A percentile compares a stretch with the other conserved stretches of the same genome.
These are phyloP conservation scores for Metarhizium rileyi DNA, from an alignment of 2,329 filamentous ascomycete genomes.

Conservation along the genomic window DNA sequence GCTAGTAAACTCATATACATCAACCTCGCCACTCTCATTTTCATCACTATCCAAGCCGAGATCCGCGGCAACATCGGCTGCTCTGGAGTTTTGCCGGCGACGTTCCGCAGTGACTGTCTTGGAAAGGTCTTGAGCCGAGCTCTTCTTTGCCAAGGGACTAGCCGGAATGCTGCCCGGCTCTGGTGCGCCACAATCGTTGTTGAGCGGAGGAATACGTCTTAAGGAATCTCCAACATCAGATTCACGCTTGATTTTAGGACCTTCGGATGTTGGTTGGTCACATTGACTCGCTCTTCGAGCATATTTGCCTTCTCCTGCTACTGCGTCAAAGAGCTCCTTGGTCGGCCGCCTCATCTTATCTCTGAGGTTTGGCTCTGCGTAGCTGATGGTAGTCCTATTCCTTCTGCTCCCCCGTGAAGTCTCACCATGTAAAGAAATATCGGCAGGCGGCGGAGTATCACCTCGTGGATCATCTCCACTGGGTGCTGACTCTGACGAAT, in stretches of 20 bases:
- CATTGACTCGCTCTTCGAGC: slow-evolving; percentile 30
- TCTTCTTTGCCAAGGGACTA: slow-evolving; percentile 35
- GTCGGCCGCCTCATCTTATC: slow-evolving; percentile 78
- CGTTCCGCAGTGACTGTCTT: slow-evolving; percentile 27
- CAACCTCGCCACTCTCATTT: slow-evolving; percentile 20
- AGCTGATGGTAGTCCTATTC: slow-evolving; percentile 60
- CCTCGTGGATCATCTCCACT: slow-evolving; percentile 24
- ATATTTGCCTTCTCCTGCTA: slow-evolving; percentile 52
- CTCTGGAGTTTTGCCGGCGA: slow-evolving; percentile 28
- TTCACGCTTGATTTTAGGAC: slow-evolving; percentile 24
- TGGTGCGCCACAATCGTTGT: slow-evolving; percentile 3
- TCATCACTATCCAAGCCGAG: slow-evolving; percentile 3
- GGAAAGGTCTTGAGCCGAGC: slow-evolving; percentile 19
- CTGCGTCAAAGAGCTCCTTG: slow-evolving; percentile 66
- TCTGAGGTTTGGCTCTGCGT: slow-evolving; percentile 70
- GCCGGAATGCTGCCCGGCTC: slow-evolving; percentile 17
- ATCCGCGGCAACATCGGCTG: slow-evolving; percentile 4
- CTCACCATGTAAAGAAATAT: slow-evolving; percentile 46
- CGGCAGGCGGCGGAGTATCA: slow-evolving; percentile 51
- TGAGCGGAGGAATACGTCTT: slow-evolving; percentile 17
- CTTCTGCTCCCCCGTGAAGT: slow-evolving; percentile 57
- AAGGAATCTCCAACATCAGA: slow-evolving; percentile 19
- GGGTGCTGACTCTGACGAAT: slow-evolving; percentile 37
- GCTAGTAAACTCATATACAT: slow-evolving; percentile 46
- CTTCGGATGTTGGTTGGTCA: slow-evolving; percentile 17